Percentiles rank a stretch among this genome's conserved stretches.
phyloP scores from a whole-genome alignment of 2,329 filamentous ascomycete genomes.

The Paraconiothyrium sp. region DNA sequence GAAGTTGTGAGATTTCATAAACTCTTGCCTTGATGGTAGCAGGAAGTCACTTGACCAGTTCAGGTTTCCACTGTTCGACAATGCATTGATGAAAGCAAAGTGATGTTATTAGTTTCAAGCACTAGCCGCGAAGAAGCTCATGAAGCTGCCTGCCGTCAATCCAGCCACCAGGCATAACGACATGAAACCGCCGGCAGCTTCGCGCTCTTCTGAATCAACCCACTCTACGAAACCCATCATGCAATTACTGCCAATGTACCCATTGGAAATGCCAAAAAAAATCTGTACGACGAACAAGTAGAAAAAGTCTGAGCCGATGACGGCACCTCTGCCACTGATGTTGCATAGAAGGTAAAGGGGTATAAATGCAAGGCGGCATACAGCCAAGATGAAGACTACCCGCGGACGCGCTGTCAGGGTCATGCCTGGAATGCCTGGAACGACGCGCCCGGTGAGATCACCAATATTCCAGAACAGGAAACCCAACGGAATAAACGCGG shows the following conservation, averaged over 20 bases:
- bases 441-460: conserved; percentile 79
- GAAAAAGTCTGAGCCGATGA: conserved; percentile 82
- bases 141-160: conserved; percentile 82
- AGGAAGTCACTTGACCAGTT: background rate
- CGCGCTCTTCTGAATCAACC: conserved; percentile 83
- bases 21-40: background rate
- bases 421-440: conserved; percentile 67
- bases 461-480: conserved; percentile 96
- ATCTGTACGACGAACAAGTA: conserved; percentile 87
- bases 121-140: conserved; percentile 80
- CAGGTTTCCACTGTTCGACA: background rate
- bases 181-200: conserved; percentile 95
- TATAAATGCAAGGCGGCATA: conserved; percentile 75
- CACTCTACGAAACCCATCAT: conserved; percentile 91
- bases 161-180: conserved; percentile 87
- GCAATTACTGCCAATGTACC: conserved; percentile 83
- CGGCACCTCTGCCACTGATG: conserved; percentile 73
- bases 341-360: conserved; percentile 94
- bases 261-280: conserved; percentile 84
- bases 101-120: conserved; percentile 3
- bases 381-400: conserved; percentile 72
- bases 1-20: background rate
- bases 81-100: background rate
- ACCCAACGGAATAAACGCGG: conserved; percentile 85
- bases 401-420: conserved; percentile 69